These are phyloP conservation scores for Pistacia atlantica DNA, from an alignment of 345 rosid genomes.

Conservation along the genomic window DNA sequence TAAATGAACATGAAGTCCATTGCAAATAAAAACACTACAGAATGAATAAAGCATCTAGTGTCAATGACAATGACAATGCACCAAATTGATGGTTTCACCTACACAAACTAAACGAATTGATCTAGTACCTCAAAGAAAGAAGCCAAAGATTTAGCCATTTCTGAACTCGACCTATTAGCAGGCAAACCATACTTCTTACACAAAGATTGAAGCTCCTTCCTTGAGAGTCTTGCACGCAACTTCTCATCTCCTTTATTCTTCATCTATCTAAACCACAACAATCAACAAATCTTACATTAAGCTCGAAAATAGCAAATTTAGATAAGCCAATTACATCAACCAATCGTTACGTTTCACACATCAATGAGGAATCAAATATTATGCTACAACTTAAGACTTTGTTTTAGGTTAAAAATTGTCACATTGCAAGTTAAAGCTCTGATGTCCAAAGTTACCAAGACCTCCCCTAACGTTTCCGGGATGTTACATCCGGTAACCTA, in stretches of 20 bases:
- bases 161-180: conserved; percentile 62
- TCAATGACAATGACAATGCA: not conserved
- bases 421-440: no score
- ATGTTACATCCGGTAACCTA: not conserved
- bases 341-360: no score
- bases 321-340: no score
- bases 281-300: conserved; percentile 9
- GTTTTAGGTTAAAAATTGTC: no score
- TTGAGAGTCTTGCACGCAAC: conserved; percentile 45
- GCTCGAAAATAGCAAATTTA: not conserved
- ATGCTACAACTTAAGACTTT: no score
- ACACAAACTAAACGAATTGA: not conserved
- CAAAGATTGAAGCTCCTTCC: conserved; percentile 77
- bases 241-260: conserved; percentile 43
- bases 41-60: no score
- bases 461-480: not conserved
- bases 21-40: not conserved
- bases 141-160: conserved; percentile 62
- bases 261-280: conserved; percentile 38
- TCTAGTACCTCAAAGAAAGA: conserved; percentile 49
- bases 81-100: not conserved
- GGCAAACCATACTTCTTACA: conserved; percentile 76
- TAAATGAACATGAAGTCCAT: not conserved
- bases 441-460: not conserved
- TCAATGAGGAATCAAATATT: no score